Percentiles rank a stretch among this genome's conserved stretches.
Evolutionary conservation across 1,284 basidiomycete genomes (phyloP).

Genomic region (Golubevia pallescens): DNA sequence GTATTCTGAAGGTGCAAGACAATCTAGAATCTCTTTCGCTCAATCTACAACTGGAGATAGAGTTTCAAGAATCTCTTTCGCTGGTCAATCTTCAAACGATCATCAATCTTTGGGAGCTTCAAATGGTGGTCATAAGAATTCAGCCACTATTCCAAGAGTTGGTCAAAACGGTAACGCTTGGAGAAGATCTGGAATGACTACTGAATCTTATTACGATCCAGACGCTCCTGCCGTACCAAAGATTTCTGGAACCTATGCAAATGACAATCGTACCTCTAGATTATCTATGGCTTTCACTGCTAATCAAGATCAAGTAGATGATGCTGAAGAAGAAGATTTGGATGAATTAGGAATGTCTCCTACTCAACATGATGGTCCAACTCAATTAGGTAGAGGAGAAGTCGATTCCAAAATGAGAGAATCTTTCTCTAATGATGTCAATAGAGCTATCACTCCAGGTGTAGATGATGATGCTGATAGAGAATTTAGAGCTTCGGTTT

Average conservation of each 20-base stretch:
- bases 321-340: constrained; percentile 9
- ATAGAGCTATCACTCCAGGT: background rate
- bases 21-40: constrained; percentile 38
- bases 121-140: constrained; percentile 7
- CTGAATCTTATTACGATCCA: constrained; percentile 37
- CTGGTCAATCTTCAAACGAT: constrained; percentile 30
- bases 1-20: constrained; percentile 21
- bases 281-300: too few species aligned
- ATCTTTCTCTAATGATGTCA: constrained; percentile 5
- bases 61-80: constrained; percentile 42
- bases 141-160: constrained; percentile 26
- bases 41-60: constrained; percentile 42
- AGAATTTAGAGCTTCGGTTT: constrained; percentile 35
- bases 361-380: constrained; percentile 33
- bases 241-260: constrained; percentile 5
- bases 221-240: constrained; percentile 37
- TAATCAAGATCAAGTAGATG: constrained; percentile 23
- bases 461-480: too few species aligned
- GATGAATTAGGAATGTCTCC: constrained; percentile 46
- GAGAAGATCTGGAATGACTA: constrained; percentile 16
- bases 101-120: constrained; percentile 8
- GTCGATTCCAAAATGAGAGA: constrained; percentile 9
- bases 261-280: too few species aligned
- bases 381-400: constrained; percentile 8
- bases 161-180: constrained; percentile 16